Conservation (phyloP, 192 early-diverging fungal genomes). For the Mortierella hygrophila region DNA sequence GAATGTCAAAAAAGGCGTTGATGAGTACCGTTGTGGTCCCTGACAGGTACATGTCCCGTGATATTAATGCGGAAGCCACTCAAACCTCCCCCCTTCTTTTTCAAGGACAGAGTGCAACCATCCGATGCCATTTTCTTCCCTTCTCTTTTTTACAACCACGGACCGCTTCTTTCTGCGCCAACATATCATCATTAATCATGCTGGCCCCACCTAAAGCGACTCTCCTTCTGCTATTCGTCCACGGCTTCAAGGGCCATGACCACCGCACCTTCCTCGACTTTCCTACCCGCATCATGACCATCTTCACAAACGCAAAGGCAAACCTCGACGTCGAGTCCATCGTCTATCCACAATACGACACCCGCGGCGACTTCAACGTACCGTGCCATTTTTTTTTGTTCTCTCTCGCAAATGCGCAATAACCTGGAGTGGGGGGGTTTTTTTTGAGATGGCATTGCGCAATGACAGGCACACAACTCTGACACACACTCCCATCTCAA, state of each 20-base stretch:
- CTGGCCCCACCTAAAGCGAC: slow-evolving; percentile 44
- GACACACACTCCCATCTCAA: not conserved
- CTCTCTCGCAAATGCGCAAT: not conserved
- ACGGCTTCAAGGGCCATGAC: slow-evolving; percentile 71
- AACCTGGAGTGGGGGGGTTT: not conserved
- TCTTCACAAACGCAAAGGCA: slow-evolving; percentile 53
- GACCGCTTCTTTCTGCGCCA: not conserved
- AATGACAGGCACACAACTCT: not conserved
- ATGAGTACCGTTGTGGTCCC: not conserved
- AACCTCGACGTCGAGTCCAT: slow-evolving; percentile 60
- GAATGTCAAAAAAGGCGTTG: not conserved
- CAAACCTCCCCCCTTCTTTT: no score
- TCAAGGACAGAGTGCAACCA: not conserved
- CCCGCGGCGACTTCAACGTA: slow-evolving; percentile 62
- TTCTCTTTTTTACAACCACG: not conserved
- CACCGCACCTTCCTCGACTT: slow-evolving; percentile 61
- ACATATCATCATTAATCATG: slow-evolving; percentile 8
- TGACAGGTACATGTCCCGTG: slow-evolving; percentile 4
- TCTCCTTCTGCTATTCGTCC: slow-evolving; percentile 67
- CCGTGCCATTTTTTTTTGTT: not conserved
- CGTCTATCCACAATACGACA: slow-evolving; percentile 70
- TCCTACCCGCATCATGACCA: slow-evolving; percentile 63
- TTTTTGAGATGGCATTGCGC: not conserved
- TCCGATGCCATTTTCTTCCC: not conserved
- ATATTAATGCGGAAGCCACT: not conserved